phyloP scores from a whole-genome alignment of 1,284 basidiomycete species.

The Tylopilus microsporus region DNA sequence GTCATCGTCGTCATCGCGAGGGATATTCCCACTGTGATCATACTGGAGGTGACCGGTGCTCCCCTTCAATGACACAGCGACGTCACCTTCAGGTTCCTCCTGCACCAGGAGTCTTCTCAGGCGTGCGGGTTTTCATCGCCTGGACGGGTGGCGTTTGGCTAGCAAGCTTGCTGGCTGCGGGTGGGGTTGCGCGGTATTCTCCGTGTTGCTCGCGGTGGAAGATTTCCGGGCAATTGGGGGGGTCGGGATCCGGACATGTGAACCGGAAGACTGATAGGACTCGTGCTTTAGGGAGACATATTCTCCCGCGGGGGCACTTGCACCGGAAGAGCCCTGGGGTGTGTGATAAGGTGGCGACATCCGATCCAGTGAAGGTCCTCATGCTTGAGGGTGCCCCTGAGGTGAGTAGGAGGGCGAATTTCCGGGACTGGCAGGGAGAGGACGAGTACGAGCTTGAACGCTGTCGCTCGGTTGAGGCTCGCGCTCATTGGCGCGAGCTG shows the following conservation, averaged over 20 bases:
- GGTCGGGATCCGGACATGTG: slow-evolving; percentile 28
- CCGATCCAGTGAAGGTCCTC: slow-evolving; percentile 46
- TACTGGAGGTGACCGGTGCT: slow-evolving; percentile 20
- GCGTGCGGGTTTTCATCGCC: slow-evolving; percentile 52
- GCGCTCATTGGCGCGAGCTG: slow-evolving; percentile 26
- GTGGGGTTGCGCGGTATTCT: slow-evolving; percentile 42
- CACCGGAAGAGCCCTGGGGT: slow-evolving; percentile 48
- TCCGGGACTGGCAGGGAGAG: slow-evolving; percentile 37
- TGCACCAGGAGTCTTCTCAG: slow-evolving; percentile 70
- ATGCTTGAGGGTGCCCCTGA: slow-evolving; percentile 32
- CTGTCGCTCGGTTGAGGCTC: slow-evolving; percentile 47
- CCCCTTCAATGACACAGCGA: slow-evolving; percentile 33
- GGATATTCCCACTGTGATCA: slow-evolving; percentile 30
- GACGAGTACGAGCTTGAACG: slow-evolving; percentile 47
- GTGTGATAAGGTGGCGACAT: slow-evolving; percentile 51
- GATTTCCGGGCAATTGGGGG: slow-evolving; percentile 34
- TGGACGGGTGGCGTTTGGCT: slow-evolving; percentile 58
- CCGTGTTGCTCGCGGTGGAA: slow-evolving; percentile 31
- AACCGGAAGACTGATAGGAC: slow-evolving; percentile 31
- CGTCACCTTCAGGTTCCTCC: slow-evolving; percentile 69
- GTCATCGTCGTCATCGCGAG: slow-evolving; percentile 48
- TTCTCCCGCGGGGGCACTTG: slow-evolving; percentile 41
- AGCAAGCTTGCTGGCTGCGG: slow-evolving; percentile 39
- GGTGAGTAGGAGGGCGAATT: slow-evolving; percentile 45
- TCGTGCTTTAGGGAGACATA: slow-evolving; percentile 53